Evolutionary conservation across 1,139 yeast genomes (phyloP).

Genomic region (Candida glucosophila): DNA sequence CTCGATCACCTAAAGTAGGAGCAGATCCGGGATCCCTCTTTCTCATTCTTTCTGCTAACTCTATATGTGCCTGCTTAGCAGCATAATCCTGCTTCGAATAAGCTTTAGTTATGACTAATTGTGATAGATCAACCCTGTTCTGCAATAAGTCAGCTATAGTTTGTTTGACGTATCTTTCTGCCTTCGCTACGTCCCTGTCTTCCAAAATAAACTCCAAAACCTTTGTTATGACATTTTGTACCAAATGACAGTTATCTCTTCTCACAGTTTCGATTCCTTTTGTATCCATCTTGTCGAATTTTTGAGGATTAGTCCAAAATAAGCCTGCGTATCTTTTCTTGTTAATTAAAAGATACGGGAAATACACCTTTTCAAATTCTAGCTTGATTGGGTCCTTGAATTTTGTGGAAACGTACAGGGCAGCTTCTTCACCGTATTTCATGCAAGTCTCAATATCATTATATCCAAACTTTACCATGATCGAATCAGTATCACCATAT

Average conservation of each 20-base stretch:
- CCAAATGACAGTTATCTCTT: conserved; percentile 93
- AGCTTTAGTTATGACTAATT: conserved; percentile 89
- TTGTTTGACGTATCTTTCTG: conserved; percentile 75
- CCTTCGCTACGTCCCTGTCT: conserved; percentile 83
- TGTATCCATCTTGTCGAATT: conserved; percentile 94
- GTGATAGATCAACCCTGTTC: conserved; percentile 87
- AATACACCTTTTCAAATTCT: conserved; percentile 95
- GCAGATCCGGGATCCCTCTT: conserved; percentile 97
- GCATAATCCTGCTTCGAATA: conserved; percentile 85
- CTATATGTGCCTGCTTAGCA: conserved; percentile 96
- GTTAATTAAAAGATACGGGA: conserved; percentile 86
- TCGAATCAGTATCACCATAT: conserved; percentile 99
- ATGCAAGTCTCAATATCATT: conserved; percentile 77
- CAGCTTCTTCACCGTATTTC: conserved; percentile 92
- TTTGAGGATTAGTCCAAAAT: conserved; percentile 87
- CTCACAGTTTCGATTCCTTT: conserved; percentile 98
- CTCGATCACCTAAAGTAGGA: conserved; percentile 95
- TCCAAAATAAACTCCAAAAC: conserved; percentile 80
- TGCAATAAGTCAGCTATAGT: conserved; percentile 88
- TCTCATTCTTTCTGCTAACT: conserved; percentile 89
- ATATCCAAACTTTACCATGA: conserved; percentile 95
- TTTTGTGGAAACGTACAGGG: conserved; percentile 69
- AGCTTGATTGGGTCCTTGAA: conserved; percentile 84
- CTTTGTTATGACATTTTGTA: conserved; percentile 88
- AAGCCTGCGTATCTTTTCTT: conserved; percentile 96